Evolutionary conservation across 345 rosid genomes (phyloP).

Genomic region (Hypericum perforatum): DNA sequence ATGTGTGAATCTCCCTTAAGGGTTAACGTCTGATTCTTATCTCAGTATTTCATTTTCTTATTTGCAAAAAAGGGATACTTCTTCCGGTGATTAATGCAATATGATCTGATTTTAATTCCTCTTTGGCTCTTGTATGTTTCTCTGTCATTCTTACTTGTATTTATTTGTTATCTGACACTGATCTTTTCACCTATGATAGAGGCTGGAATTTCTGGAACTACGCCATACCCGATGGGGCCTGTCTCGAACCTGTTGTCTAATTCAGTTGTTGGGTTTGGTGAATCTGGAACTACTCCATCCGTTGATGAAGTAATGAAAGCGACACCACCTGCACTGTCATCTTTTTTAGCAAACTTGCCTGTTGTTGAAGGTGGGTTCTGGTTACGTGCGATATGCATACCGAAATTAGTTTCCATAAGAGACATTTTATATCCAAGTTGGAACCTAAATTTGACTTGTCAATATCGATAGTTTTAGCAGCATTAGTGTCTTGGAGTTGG

Average conservation of each 20-base stretch:
- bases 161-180: conserved; percentile 6
- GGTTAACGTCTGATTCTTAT: too few relatives aligned
- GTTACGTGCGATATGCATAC: conserved; percentile 2
- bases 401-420: conserved; percentile 1
- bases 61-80: too few relatives aligned
- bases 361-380: conserved; percentile 47
- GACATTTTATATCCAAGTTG: neutral
- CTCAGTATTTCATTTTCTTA: too few relatives aligned
- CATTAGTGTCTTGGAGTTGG: too few relatives aligned
- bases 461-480: too few relatives aligned
- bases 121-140: too few relatives aligned
- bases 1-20: too few relatives aligned
- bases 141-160: too few relatives aligned
- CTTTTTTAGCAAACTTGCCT: conserved; percentile 75
- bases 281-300: conserved; percentile 33
- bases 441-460: too few relatives aligned
- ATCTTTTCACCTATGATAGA: conserved; percentile 22
- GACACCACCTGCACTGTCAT: conserved; percentile 63
- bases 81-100: too few relatives aligned
- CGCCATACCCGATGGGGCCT: conserved; percentile 7
- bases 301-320: conserved; percentile 65
- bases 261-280: conserved; percentile 23
- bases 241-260: conserved; percentile 34
- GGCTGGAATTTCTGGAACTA: conserved; percentile 21
- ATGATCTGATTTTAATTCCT: too few relatives aligned